Conservation (phyloP, 2,329 filamentous ascomycete genomes). For the Aspergillus texensis region DNA sequence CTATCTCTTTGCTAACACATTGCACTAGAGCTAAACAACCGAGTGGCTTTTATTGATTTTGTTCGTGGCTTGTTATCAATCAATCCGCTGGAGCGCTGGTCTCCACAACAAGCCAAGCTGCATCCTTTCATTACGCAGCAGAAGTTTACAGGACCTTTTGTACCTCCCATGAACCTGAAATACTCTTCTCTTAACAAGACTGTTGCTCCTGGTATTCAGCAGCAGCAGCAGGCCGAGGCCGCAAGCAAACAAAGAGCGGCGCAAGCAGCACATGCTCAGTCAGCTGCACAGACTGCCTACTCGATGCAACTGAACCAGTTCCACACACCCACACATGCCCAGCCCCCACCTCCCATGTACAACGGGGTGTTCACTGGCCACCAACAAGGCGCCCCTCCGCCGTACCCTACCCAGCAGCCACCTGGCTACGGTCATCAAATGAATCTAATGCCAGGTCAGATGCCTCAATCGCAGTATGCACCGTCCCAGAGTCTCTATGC, state of each 20-base stretch:
- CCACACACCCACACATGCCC: constrained; percentile 49
- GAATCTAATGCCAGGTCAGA: constrained; percentile 68
- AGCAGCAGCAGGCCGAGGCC: constrained; percentile 93
- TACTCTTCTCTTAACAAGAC: constrained; percentile 82
- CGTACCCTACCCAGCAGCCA: constrained; percentile 71
- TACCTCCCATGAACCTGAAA: constrained; percentile 96
- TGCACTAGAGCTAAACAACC: constrained; percentile 90
- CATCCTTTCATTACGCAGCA: constrained; percentile 99
- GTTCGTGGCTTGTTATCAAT: constrained; percentile 90
- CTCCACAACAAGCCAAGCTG: constrained; percentile 93
- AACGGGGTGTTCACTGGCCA: constrained; percentile 72
- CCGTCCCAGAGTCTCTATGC: constrained; percentile 74
- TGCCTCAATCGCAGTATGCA: constrained; percentile 66
- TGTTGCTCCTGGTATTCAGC: constrained; percentile 88
- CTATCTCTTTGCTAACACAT: constrained; percentile 20
- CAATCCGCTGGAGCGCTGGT: constrained; percentile 96
- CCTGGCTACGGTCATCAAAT: constrained; percentile 72
- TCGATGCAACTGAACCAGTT: constrained; percentile 63
- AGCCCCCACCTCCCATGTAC: constrained; percentile 68
- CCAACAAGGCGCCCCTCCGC: constrained; percentile 72
- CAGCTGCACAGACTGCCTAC: constrained; percentile 69
- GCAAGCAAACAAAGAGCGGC: constrained; percentile 85
- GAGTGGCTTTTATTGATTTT: constrained; percentile 96
- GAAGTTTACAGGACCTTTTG: constrained; percentile 94
- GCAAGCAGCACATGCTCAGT: constrained; percentile 67